phyloP scores from a whole-genome alignment of 1,139 yeast species.

The Suhomyces choctaworum region DNA sequence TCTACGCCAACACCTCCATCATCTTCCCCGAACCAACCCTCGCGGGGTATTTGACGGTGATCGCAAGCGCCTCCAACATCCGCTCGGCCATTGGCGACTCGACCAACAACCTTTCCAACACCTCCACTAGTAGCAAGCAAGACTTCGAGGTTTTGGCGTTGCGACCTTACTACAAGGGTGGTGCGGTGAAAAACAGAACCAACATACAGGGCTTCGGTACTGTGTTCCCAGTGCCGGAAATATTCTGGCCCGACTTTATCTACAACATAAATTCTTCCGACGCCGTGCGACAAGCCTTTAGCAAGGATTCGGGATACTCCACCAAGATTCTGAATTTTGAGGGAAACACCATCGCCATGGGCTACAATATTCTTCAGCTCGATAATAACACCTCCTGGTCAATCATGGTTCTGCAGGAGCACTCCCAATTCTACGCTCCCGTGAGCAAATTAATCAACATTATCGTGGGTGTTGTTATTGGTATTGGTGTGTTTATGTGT shows the following conservation, averaged over 20 bases:
- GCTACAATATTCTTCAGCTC: constrained; percentile 60
- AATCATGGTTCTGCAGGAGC: constrained; percentile 69
- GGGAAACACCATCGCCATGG: constrained; percentile 60
- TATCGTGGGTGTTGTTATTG: constrained; percentile 76
- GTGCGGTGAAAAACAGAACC: constrained; percentile 11
- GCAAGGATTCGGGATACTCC: constrained; percentile 48
- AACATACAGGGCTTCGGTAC: constrained; percentile 35
- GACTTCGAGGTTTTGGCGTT: constrained; percentile 39
- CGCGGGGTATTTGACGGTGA: constrained; percentile 71
- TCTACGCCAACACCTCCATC: constrained; percentile 72
- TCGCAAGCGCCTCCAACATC: constrained; percentile 59
- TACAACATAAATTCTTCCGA: constrained; percentile 33
- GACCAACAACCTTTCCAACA: constrained; percentile 1
- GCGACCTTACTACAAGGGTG: constrained; percentile 28
- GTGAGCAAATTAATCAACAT: constrained; percentile 62
- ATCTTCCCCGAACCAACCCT: constrained; percentile 57
- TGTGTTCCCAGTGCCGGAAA: constrained; percentile 36
- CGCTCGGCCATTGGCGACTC: constrained; percentile 49
- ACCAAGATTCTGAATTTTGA: constrained; percentile 44
- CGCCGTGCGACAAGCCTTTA: constrained; percentile 44
- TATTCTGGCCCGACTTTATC: constrained; percentile 25
- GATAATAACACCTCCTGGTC: constrained; percentile 63
- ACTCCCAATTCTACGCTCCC: constrained; percentile 61
- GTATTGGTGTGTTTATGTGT: constrained; percentile 74
- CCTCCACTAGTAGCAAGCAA: constrained; percentile 10